Evolutionary conservation across 768 basidiomycete genomes (phyloP), one percentile per base, ranked within the genome.

Genomic region (Boletus bicolor): DNA sequence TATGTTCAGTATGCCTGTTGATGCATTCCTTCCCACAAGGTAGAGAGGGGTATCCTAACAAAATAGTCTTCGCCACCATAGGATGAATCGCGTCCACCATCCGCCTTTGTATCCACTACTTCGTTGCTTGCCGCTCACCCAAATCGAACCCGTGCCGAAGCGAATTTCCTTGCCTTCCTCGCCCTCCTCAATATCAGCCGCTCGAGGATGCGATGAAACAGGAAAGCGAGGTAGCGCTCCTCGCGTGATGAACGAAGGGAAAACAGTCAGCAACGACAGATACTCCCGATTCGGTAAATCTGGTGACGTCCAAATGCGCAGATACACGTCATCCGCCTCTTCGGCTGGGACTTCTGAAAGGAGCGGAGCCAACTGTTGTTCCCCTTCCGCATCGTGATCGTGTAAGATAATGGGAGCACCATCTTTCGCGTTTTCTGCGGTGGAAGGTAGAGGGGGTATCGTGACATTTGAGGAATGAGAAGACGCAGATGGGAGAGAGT

Each of bases 91-190:
- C 43, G 82, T 82, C 90, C 90, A 93, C 82, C 85, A 89, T 43
- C 82, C 77, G 21, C 92, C 91, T 65, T 82, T 76, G 84, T 85
- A 93, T 11, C 83, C 86, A 30, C 79, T 77, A 38, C 73, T 71
- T 37, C 93, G 84, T 43, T 72, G 66, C 63, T 79, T 82, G 21
- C 77, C 66, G 53, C 89, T 85, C 30, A 91, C 72, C 86, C 88
- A 91, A 82, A 95, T 87, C 45, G 79, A 76, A 8, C 92, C 92
- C n/a, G 92, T 93, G 19, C 92, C 92, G 68, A 84, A 83, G 32
- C 79, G 80, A 55, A 93, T 79, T 36, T 80, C 79, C 53, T 79
- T 80, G 57, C 76, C 78, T 47, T 82, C 82, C 53, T 81, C 81
- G 26, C 83, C 89, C 66, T 87, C 86, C 69, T 91, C 90, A 35